Conservation (phyloP, 805 yeast genomes). For the Candida suzukii region DNA sequence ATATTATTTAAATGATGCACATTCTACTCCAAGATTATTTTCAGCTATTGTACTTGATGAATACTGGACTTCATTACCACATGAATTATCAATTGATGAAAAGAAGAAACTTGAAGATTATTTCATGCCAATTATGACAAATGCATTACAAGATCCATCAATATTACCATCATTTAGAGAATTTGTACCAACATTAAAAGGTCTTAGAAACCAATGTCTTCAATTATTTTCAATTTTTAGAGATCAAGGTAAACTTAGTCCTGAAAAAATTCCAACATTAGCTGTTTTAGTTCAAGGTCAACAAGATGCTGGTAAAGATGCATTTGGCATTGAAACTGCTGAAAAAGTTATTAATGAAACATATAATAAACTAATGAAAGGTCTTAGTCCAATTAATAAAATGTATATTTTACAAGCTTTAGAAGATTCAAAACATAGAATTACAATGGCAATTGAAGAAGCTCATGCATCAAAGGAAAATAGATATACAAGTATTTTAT, state of each 20-base stretch:
- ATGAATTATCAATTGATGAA: slow-evolving; percentile 7
- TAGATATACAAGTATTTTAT: slow-evolving; percentile 54
- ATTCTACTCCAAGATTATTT: slow-evolving; percentile 75
- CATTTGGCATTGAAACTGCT: slow-evolving; percentile 76
- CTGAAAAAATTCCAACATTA: slow-evolving; percentile 66
- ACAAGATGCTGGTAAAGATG: slow-evolving; percentile 87
- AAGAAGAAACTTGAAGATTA: neutral
- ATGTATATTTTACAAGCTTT: slow-evolving; percentile 65
- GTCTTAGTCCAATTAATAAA: slow-evolving; percentile 61
- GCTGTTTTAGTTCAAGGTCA: slow-evolving; percentile 94
- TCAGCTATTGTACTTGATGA: slow-evolving; percentile 67
- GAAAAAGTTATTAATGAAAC: slow-evolving; percentile 57
- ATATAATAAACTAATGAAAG: slow-evolving; percentile 56
- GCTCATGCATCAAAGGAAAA: slow-evolving; percentile 46
- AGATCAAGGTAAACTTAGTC: slow-evolving; percentile 67
- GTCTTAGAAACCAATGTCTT: slow-evolving; percentile 81
- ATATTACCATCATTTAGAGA: slow-evolving; percentile 63
- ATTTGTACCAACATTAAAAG: slow-evolving; percentile 76
- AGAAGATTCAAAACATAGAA: slow-evolving; percentile 71
- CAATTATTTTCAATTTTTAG: slow-evolving; percentile 74
- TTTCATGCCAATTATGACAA: slow-evolving; percentile 19
- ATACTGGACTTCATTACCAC: slow-evolving; percentile 36
- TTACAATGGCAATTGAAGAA: slow-evolving; percentile 58
- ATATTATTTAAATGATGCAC: slow-evolving; percentile 47
- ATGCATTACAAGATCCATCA: slow-evolving; percentile 34